Evolutionary conservation across 441 rosid species (phyloP), one percentile per base, ranked within the genome.

Genomic region (Euphorbia corollata): DNA sequence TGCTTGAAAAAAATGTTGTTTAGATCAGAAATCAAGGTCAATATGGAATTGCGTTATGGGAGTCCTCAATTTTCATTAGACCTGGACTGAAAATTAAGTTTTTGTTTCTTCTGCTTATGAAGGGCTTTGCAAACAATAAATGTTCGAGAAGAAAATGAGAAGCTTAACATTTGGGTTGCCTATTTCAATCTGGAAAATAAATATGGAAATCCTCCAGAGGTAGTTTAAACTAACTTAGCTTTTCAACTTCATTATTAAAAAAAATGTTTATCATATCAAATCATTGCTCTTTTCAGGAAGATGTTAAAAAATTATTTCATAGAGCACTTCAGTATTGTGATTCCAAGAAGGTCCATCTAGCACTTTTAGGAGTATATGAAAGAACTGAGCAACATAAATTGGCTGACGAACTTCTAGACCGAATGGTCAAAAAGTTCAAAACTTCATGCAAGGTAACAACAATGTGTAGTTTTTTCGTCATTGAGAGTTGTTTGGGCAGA

Each of bases 131-230:
- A 79, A 75, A 92, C 92, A 9, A 95, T 91, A 64, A 90, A 87
- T 76, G 67, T 87, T 50, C 90, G 95, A 60, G 99, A 91, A 82
- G 99, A 94, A 83, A 83, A 73, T 30, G 99, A 94, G 83, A 91
- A 91, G 85, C 87, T 94, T 56, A 94, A 94, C 74, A 74, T 94
- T 63, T 94, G 98, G 98, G 87, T 89, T 62, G 99, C 98, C 53
- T 94, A 88, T 80, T 90, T 91, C 81, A 94, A 91, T 77, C 77
- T 94, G 85, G 99, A 94, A 81, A 89, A 88, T 65, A 83, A 91
- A 75, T 85, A 89, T 78, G 99, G 99, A 77, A 88, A 79, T 81
- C 97, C 98, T 54, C 92, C 92, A 4, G 87, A 94, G 99, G 98
- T 94, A 81, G 58, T 59, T 13, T 12, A 57, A 50, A 64, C 41